Conservation (phyloP, 116 monocot genomes). For the Posidonia oceanica region DNA sequence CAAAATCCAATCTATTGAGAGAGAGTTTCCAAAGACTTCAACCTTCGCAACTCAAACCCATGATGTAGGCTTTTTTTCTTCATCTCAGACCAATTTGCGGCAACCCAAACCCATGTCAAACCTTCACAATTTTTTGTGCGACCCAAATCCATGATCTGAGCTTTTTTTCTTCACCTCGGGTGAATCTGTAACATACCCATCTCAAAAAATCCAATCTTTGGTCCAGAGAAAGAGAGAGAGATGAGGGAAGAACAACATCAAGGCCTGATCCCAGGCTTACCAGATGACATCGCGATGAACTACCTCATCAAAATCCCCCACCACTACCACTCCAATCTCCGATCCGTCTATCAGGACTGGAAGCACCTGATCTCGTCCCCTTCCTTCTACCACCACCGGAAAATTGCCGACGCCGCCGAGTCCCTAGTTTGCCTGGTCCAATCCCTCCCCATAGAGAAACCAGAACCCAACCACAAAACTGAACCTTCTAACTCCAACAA, state of each 20-base stretch:
- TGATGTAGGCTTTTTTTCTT: too few relatives aligned
- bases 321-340: too few relatives aligned
- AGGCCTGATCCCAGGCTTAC: conserved; percentile 46
- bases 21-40: too few relatives aligned
- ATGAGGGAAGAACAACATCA: background rate
- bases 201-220: conserved; percentile 2
- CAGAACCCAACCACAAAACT: too few relatives aligned
- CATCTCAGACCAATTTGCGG: too few relatives aligned
- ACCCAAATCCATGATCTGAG: background rate
- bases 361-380: too few relatives aligned
- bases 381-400: conserved; percentile 20
- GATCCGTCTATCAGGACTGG: too few relatives aligned
- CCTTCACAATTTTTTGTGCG: background rate
- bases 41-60: too few relatives aligned
- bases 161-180: background rate
- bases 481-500: background rate
- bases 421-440: conserved; percentile 45
- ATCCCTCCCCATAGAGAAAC: too few relatives aligned
- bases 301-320: conserved; percentile 46
- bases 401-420: conserved; percentile 21
- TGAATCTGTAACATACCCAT: background rate
- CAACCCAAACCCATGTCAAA: too few relatives aligned
- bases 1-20: too few relatives aligned
- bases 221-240: background rate
- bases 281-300: conserved; percentile 46